Evolutionary conservation across 1,139 yeast species (phyloP).

Genomic region (Kodamaea arcana): DNA sequence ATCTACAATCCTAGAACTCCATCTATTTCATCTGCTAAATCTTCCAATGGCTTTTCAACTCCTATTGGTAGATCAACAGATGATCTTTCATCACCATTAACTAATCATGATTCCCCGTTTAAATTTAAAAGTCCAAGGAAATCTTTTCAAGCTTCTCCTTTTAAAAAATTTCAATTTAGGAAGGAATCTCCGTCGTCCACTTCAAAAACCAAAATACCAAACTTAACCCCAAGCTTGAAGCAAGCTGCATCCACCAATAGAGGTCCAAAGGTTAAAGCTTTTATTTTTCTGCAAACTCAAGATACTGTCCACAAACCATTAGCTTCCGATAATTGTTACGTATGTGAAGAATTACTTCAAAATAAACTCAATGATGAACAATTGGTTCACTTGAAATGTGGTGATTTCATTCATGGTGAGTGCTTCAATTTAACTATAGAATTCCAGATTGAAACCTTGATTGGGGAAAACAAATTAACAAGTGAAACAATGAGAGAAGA

Average conservation of each 20-base stretch:
- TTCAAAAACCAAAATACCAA: not conserved
- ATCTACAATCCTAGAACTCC: conserved; percentile 1
- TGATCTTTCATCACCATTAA: not conserved
- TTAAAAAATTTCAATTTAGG: not conserved
- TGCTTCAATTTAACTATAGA: conserved; percentile 26
- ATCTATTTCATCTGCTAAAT: not conserved
- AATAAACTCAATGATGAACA: conserved; percentile 32
- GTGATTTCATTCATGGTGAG: conserved; percentile 37
- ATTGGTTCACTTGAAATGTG: conserved; percentile 32
- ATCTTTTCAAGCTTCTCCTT: conserved; percentile 1
- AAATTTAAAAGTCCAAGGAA: not conserved
- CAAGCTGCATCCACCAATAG: not conserved
- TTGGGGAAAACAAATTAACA: conserved; percentile 2
- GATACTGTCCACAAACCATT: conserved; percentile 3
- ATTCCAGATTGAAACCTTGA: conserved; percentile 11
- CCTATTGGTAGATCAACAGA: not conserved
- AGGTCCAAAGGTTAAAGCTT: conserved; percentile 29
- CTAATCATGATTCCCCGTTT: not conserved
- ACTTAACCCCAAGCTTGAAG: not conserved
- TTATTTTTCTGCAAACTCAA: conserved; percentile 18
- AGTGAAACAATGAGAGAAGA: conserved; percentile 2
- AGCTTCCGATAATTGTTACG: conserved; percentile 23
- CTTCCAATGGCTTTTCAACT: not conserved
- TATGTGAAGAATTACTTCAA: conserved; percentile 34
- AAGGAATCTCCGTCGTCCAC: not conserved